Conservation (phyloP, 1,284 basidiomycete genomes). For the Crepidotus sp. region DNA sequence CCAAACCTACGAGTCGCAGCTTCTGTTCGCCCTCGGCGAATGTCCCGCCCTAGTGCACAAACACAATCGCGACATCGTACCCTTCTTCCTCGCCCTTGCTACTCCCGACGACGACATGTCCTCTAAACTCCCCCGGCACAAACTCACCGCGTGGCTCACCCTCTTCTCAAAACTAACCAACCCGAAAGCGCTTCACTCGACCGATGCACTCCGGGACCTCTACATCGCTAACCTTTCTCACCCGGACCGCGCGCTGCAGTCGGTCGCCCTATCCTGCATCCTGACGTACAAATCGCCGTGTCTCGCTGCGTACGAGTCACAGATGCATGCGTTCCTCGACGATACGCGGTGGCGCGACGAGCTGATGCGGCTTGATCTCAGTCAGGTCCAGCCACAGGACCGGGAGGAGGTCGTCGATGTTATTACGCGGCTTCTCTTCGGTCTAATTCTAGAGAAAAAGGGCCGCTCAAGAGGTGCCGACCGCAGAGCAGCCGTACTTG, state of each 20-base stretch:
- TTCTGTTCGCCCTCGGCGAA: conserved; percentile 62
- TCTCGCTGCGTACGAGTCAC: conserved; percentile 60
- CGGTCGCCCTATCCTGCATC: conserved; percentile 71
- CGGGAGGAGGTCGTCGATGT: conserved; percentile 69
- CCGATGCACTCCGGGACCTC: conserved; percentile 57
- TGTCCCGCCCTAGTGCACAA: conserved; percentile 70
- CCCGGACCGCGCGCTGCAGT: conserved; percentile 77
- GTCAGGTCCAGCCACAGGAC: conserved; percentile 53
- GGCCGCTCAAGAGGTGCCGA: conserved; percentile 70
- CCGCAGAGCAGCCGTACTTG: conserved; percentile 70
- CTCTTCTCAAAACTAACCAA: conserved; percentile 88
- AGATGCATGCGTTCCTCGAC: conserved; percentile 69
- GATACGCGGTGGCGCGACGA: conserved; percentile 86
- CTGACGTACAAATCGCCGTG: conserved; percentile 76
- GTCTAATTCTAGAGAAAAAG: conserved; percentile 78
- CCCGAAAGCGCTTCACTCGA: conserved; percentile 76
- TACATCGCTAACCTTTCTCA: conserved; percentile 79
- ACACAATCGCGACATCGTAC: conserved; percentile 74
- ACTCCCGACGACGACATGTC: conserved; percentile 27
- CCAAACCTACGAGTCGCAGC: conserved; percentile 70
- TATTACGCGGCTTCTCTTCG: conserved; percentile 77
- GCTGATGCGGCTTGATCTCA: conserved; percentile 65
- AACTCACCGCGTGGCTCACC: conserved; percentile 70
- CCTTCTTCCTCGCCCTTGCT: conserved; percentile 63
- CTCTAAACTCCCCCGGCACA: conserved; percentile 43